phyloP scores from a whole-genome alignment of 805 yeast genomes.

The Schizosaccharomyces cryophilus region DNA sequence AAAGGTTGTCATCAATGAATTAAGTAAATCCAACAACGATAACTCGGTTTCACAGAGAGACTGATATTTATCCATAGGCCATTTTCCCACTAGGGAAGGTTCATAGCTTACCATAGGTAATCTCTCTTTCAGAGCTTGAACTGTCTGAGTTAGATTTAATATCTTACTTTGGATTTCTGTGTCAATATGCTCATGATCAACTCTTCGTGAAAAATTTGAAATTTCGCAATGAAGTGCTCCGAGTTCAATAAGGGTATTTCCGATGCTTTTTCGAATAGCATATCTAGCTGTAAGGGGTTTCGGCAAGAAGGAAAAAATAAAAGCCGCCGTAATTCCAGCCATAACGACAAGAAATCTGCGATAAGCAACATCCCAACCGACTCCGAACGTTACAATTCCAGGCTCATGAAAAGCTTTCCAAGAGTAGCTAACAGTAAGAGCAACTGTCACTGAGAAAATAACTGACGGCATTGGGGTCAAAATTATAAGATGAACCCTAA shows the following conservation, averaged over 20 bases:
- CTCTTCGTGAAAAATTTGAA: constrained; percentile 11
- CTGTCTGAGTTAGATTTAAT: neutral
- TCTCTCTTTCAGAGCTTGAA: neutral
- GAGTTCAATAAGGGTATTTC: constrained; percentile 9
- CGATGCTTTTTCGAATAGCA: constrained; percentile 12
- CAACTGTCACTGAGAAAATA: constrained; percentile 12
- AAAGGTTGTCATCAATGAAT: constrained; percentile 11
- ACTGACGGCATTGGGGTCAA: constrained; percentile 12
- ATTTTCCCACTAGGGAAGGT: constrained; percentile 15
- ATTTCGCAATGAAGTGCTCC: constrained; percentile 13
- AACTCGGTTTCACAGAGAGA: constrained; percentile 10
- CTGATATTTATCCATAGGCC: constrained; percentile 14
- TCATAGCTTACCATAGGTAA: constrained; percentile 12
- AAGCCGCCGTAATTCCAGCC: constrained; percentile 13
- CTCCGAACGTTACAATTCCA: constrained; percentile 8
- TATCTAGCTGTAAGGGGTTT: constrained; percentile 13
- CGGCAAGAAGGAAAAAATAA: constrained; percentile 14
- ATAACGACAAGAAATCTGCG: constrained; percentile 14
- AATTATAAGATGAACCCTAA: constrained; percentile 14
- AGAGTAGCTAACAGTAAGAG: constrained; percentile 14
- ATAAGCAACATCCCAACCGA: constrained; percentile 15
- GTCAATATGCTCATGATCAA: neutral
- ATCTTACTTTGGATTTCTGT: neutral
- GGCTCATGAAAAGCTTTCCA: constrained; percentile 12
- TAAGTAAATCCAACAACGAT: constrained; percentile 11